Percentiles rank a stretch among this genome's conserved stretches.
Evolutionary conservation across 2,329 filamentous ascomycete species (phyloP).

Genomic region (Shiraia sp.): DNA sequence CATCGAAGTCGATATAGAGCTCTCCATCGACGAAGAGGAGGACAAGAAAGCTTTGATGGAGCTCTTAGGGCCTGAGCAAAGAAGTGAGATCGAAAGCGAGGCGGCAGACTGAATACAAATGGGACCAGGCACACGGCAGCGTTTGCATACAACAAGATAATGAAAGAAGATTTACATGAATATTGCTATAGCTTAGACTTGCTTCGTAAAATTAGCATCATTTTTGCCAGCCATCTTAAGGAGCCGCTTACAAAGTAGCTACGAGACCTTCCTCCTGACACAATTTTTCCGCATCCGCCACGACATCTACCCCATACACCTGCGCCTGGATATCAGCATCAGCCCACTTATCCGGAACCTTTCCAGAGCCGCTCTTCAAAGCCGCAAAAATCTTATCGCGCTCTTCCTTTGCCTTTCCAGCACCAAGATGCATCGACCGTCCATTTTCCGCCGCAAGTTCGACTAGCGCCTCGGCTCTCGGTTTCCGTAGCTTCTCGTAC

Average conservation of each 20-base stretch:
- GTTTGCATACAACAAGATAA: too few relatives aligned
- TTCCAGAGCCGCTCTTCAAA: conserved; percentile 48
- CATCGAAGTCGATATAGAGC: too few relatives aligned
- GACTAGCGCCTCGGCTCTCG: conserved; percentile 60
- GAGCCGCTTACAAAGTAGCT: conserved; percentile 24
- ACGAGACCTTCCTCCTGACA: conserved; percentile 43
- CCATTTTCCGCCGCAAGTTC: conserved; percentile 61
- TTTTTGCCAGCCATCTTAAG: too few relatives aligned
- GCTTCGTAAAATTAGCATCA: neutral
- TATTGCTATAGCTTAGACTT: neutral
- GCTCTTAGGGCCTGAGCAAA: too few relatives aligned
- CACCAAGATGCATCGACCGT: conserved; percentile 59
- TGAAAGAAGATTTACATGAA: too few relatives aligned
- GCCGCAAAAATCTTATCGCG: conserved; percentile 59
- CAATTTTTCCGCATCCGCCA: conserved; percentile 49
- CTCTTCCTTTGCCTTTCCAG: conserved; percentile 62
- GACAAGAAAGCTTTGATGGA: too few relatives aligned
- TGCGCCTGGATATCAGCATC: conserved; percentile 56
- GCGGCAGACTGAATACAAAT: too few relatives aligned
- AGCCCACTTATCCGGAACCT: conserved; percentile 57
- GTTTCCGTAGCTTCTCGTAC: conserved; percentile 61
- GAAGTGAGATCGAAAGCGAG: too few relatives aligned
- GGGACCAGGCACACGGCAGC: too few relatives aligned
- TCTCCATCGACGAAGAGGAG: too few relatives aligned
- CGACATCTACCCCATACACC: conserved; percentile 54